Conservation (phyloP, 1,284 basidiomycete species). For the Puccinia sorghi region DNA sequence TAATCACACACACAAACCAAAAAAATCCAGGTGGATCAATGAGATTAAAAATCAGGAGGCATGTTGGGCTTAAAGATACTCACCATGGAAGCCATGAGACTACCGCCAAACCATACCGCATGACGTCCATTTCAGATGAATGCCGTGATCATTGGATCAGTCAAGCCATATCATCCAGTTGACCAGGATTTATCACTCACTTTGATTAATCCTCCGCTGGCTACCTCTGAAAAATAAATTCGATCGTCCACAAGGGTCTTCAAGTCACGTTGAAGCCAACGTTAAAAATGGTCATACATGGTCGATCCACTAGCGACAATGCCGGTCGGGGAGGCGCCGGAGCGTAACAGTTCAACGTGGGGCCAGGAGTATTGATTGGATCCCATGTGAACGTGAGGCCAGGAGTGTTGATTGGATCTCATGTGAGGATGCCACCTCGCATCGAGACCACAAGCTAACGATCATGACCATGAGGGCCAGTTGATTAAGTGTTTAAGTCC, state of each 20-base stretch:
- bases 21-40: slow-evolving; percentile 54
- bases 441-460: too few relatives aligned
- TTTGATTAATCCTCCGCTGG: slow-evolving; percentile 75
- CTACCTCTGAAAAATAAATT: slow-evolving; percentile 73
- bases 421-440: too few relatives aligned
- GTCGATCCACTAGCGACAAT: slow-evolving; percentile 95
- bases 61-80: slow-evolving; percentile 58
- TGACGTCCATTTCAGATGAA: slow-evolving; percentile 61
- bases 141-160: slow-evolving; percentile 26
- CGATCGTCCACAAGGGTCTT: slow-evolving; percentile 90
- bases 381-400: too few relatives aligned
- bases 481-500: too few relatives aligned
- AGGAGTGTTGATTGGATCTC: too few relatives aligned
- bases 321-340: too few relatives aligned
- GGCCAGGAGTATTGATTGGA: too few relatives aligned
- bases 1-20: not conserved
- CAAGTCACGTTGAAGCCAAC: slow-evolving; percentile 89
- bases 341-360: too few relatives aligned
- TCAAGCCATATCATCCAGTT: not conserved
- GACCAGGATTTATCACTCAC: slow-evolving; percentile 60
- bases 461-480: too few relatives aligned
- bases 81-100: slow-evolving; percentile 84
- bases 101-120: slow-evolving; percentile 98
- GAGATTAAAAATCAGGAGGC: not conserved
- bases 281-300: slow-evolving; percentile 97